Percentiles rank a stretch among this genome's conserved stretches.
phyloP scores from a whole-genome alignment of 495 filamentous ascomycete species.

The Neurospora sp. region DNA sequence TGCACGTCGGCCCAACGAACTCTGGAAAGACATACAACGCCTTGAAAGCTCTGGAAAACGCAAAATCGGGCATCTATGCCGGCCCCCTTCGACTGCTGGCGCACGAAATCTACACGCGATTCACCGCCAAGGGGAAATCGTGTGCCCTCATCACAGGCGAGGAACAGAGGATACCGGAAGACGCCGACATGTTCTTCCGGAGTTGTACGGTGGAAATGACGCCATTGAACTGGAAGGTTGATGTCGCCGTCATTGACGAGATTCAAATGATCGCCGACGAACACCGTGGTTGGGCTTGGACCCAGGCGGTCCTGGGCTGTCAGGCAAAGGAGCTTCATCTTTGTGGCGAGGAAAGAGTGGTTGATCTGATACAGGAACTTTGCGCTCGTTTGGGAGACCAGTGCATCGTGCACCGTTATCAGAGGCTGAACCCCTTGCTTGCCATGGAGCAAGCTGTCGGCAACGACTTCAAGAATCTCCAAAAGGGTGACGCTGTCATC shows the following conservation, averaged over 20 bases:
- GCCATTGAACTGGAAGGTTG: conserved; percentile 54
- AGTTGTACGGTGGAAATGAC: conserved; percentile 98
- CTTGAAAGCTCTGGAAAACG: conserved; percentile 69
- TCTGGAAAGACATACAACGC: conserved; percentile 98
- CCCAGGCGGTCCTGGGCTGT: conserved; percentile 77
- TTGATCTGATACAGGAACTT: conserved; percentile 71
- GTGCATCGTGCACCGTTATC: conserved; percentile 67
- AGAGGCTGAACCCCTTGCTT: conserved; percentile 69
- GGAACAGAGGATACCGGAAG: conserved; percentile 54
- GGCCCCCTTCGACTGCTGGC: conserved; percentile 85
- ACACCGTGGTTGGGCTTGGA: conserved; percentile 92
- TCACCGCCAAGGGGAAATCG: conserved; percentile 60
- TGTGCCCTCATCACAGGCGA: conserved; percentile 88
- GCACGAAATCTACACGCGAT: conserved; percentile 80
- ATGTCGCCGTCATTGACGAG: conserved; percentile 94
- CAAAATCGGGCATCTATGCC: conserved; percentile 73
- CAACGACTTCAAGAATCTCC: conserved; percentile 51
- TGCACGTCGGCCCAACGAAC: conserved; percentile 97
- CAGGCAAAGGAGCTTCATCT: conserved; percentile 83
- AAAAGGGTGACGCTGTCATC: conserved; percentile 87
- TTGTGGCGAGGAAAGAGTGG: conserved; percentile 78
- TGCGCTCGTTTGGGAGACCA: conserved; percentile 73
- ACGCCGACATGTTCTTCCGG: conserved; percentile 41
- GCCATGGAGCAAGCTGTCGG: conserved; percentile 50
- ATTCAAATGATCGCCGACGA: conserved; percentile 89